Percentiles rank a stretch among this genome's conserved stretches.
Evolutionary conservation across 2,329 filamentous ascomycete genomes (phyloP).

Genomic region (Sarocladiaceae sp.): DNA sequence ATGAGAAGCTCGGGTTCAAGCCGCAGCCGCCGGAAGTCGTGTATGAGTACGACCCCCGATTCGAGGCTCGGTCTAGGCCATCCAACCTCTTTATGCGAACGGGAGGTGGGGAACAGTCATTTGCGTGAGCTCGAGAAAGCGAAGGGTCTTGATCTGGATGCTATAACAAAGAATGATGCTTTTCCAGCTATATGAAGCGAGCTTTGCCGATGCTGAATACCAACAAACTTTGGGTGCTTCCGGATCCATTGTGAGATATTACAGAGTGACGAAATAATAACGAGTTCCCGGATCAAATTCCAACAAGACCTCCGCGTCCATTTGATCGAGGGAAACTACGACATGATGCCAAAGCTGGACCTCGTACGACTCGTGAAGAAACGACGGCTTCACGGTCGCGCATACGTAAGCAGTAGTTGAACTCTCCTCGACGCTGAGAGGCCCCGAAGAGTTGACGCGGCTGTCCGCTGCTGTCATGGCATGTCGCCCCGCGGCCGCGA

Average conservation of each 20-base stretch:
- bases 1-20: conserved; percentile 38
- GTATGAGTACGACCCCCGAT: conserved; percentile 38
- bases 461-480: too few relatives aligned
- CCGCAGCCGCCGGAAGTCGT: conserved; percentile 33
- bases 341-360: conserved; percentile 32
- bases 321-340: conserved; percentile 24
- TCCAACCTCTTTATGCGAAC: conserved; percentile 43
- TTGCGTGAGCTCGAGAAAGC: too few relatives aligned
- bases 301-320: conserved; percentile 34
- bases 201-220: too few relatives aligned
- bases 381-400: conserved; percentile 26
- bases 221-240: too few relatives aligned
- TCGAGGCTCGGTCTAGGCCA: conserved; percentile 27
- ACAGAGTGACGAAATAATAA: conserved; percentile 7
- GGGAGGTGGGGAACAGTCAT: too few relatives aligned
- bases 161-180: too few relatives aligned
- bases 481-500: conserved; percentile 12
- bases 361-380: conserved; percentile 30
- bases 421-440: too few relatives aligned
- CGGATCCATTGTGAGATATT: too few relatives aligned
- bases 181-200: too few relatives aligned
- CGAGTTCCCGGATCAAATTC: conserved; percentile 29
- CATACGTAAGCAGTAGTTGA: conserved; percentile 25
- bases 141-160: too few relatives aligned
- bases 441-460: too few relatives aligned